A percentile compares a stretch with the other conserved stretches of the same genome.
phyloP scores from a whole-genome alignment of 192 early-diverging fungal species.

The Mortierella antarctica region DNA sequence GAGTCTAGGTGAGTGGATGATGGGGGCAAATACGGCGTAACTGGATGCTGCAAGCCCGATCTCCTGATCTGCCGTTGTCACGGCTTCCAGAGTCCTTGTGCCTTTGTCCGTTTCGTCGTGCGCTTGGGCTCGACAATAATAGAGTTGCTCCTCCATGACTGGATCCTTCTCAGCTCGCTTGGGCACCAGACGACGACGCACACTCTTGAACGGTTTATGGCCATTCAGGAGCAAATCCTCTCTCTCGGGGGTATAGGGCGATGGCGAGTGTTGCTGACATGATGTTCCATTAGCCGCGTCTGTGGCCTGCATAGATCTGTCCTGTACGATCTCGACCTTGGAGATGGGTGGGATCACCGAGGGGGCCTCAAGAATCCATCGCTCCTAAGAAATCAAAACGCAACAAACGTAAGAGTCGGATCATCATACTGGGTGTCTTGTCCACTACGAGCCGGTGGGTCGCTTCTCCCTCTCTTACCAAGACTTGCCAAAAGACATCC shows the following conservation, averaged over 20 bases:
- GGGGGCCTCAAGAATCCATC: slow-evolving; percentile 70
- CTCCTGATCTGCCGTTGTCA: background rate
- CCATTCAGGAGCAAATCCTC: slow-evolving; percentile 22
- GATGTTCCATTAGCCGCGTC: slow-evolving; percentile 56
- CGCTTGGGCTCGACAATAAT: slow-evolving; percentile 31
- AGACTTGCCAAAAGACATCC: slow-evolving; percentile 60
- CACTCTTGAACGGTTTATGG: slow-evolving; percentile 26
- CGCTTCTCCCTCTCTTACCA: slow-evolving; percentile 46
- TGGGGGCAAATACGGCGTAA: slow-evolving; percentile 11
- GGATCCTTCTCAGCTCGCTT: slow-evolving; percentile 62
- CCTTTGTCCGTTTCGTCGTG: background rate
- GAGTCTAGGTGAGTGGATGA: background rate
- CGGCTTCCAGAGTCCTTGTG: background rate
- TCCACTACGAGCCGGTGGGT: too few relatives aligned
- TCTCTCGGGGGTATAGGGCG: background rate
- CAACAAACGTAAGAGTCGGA: background rate
- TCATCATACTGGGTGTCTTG: too few relatives aligned
- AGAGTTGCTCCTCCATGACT: slow-evolving; percentile 54
- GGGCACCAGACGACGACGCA: slow-evolving; percentile 54
- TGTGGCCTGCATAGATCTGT: slow-evolving; percentile 6
- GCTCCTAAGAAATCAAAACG: slow-evolving; percentile 33
- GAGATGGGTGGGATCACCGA: slow-evolving; percentile 71
- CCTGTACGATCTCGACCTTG: slow-evolving; percentile 58
- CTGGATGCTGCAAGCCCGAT: background rate
- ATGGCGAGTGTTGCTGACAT: slow-evolving; percentile 17